These are phyloP conservation scores for Trichoderma hamatum DNA, from an alignment of 2,329 filamentous ascomycete species.

Conservation along the genomic window DNA sequence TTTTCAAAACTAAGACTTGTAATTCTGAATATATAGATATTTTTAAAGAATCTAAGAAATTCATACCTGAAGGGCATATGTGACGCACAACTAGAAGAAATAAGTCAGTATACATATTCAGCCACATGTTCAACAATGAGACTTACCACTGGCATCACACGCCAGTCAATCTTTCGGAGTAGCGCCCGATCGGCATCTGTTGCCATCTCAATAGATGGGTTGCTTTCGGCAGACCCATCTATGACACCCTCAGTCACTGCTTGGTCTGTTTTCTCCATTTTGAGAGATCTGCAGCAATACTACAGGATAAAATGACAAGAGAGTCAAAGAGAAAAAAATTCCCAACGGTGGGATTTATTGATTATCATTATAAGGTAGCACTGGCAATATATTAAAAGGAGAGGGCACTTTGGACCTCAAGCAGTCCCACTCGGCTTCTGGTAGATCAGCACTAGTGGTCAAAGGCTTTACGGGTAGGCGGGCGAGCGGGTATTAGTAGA, in stretches of 20 bases:
- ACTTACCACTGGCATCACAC: background rate
- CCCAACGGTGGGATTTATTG: background rate
- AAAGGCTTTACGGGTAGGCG: background rate
- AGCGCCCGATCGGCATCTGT: background rate
- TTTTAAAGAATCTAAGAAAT: background rate
- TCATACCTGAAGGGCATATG: background rate
- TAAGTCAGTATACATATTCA: background rate
- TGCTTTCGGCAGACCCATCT: background rate
- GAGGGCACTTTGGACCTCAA: background rate
- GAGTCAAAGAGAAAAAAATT: background rate
- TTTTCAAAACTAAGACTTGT: background rate
- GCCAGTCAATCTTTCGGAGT: slow-evolving; percentile 3
- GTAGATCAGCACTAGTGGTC: background rate
- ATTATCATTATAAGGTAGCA: background rate
- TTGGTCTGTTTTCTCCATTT: background rate
- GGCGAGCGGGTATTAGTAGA: background rate
- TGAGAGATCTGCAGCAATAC: background rate
- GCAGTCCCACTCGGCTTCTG: background rate
- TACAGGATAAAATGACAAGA: background rate
- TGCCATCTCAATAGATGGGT: background rate
- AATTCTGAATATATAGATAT: background rate
- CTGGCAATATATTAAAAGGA: background rate
- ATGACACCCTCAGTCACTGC: background rate
- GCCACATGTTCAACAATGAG: background rate
- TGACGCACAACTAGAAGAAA: background rate